phyloP scores from a whole-genome alignment of 331 rosid genomes.

The Stylosanthes scabra region DNA sequence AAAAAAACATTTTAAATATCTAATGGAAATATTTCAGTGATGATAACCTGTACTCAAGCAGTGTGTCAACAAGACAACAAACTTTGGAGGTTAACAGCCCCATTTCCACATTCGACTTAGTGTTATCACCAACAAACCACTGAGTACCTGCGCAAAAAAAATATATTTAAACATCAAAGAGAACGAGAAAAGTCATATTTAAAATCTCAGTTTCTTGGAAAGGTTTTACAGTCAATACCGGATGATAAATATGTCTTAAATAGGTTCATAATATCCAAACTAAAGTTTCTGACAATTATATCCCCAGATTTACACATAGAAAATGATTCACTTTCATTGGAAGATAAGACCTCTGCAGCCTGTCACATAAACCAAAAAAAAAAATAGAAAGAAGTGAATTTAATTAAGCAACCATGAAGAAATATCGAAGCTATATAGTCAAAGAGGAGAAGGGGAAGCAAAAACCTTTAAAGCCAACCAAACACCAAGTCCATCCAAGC shows the following conservation, averaged over 20 bases:
- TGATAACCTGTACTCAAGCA: constrained; percentile 80
- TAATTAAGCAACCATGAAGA: constrained; percentile 30
- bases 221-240: constrained; percentile 50
- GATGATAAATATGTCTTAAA: constrained; percentile 49
- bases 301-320: constrained; percentile 57
- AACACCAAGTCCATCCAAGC: constrained; percentile 77
- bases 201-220: constrained; percentile 22
- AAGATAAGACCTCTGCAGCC: constrained; percentile 72
- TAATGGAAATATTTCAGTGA: constrained; percentile 15
- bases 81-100: constrained; percentile 75
- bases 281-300: constrained; percentile 52
- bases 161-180: background rate
- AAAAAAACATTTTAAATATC: constrained; percentile 21
- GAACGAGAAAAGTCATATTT: constrained; percentile 11
- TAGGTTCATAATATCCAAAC: constrained; percentile 42
- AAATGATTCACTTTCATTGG: constrained; percentile 46
- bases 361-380: constrained; percentile 35
- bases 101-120: constrained; percentile 33
- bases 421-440: constrained; percentile 22
- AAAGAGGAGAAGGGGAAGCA: constrained; percentile 14
- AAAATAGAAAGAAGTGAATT: constrained; percentile 28
- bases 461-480: constrained; percentile 83
- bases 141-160: constrained; percentile 50
- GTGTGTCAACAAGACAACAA: constrained; percentile 63
- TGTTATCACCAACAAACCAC: constrained; percentile 56